Base-by-base conservation (phyloP, 768 basidiomycete genomes). In the Tylopilus sp. region DNA sequence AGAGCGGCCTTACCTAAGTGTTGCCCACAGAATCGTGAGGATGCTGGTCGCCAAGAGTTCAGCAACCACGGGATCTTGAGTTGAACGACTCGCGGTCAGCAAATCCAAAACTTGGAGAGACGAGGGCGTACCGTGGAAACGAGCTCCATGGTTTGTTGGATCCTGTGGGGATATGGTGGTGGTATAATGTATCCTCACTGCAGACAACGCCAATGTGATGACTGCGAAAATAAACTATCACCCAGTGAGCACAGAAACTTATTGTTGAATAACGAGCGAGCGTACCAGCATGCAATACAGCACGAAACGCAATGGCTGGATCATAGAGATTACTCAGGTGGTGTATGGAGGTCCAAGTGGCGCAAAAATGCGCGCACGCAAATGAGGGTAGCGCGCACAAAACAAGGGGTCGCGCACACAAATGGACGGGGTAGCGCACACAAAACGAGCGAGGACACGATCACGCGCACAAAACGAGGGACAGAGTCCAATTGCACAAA, bases 101-200 rank as follows among this genome's bases (percentile, higher is more conserved):
- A 13, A 38, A 25, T 24, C 25, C 26, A 28, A 34, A 48, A 25
- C 12, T 14, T 41, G 31, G 24, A n/a, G 22, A 34, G 12, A 16
- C n/a, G 12, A 9, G 4, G 29, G 2, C 74, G n/a, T 60, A 85
- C 86, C 85, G 67, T 86, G 85, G 70, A 85, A 89, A 50, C 65
- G 58, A 22, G 64, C 59, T 12, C 84, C 83, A 10, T 69, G 54
- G 59, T 87, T 85, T 38, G 87, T 67, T 3, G 84, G 76, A 60
- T 88, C 86, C 13, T 63, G 64, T 2, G 61, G 55, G 0, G 78
- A 75, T 8, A 85, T 64, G 55, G 81, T 76, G 48, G 75, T 76
- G 21, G 89, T 91, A 64, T 88, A 87, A 50, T 81, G 74, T 48
- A 90, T 63, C 48, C 89, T 76, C 21, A 80, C 80, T 29, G 79